These are phyloP conservation scores for Scedosporium minutisporum DNA, from an alignment of 2,329 filamentous ascomycete species.

Conservation along the genomic window DNA sequence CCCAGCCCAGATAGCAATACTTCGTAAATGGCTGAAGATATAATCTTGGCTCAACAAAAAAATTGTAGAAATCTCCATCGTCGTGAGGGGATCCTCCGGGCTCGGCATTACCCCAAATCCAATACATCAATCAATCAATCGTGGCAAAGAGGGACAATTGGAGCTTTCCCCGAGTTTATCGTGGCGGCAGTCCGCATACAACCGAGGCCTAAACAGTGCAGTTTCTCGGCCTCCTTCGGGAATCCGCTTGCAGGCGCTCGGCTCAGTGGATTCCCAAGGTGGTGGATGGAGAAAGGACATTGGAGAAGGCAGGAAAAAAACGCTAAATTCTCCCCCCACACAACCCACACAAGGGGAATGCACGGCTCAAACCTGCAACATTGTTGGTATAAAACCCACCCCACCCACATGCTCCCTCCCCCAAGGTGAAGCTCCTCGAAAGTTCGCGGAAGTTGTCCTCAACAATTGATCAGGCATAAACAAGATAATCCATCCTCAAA, in stretches of 20 bases:
- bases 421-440: background rate
- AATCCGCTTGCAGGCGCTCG: background rate
- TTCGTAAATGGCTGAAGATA: too few species aligned
- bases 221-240: conserved; percentile 2
- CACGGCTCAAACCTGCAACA: too few species aligned
- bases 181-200: background rate
- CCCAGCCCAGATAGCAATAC: too few species aligned
- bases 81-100: too few species aligned
- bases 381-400: too few species aligned
- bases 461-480: background rate
- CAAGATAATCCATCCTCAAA: background rate
- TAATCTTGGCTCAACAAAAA: too few species aligned
- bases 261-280: background rate
- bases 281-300: background rate
- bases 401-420: background rate
- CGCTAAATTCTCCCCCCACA: too few species aligned
- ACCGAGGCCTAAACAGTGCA: conserved; percentile 1
- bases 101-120: too few species aligned
- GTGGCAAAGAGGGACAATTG: background rate
- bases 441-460: background rate
- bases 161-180: background rate
- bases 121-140: too few species aligned
- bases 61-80: too few species aligned
- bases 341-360: too few species aligned
- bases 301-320: background rate